phyloP scores from a whole-genome alignment of 768 basidiomycete species.

The Russula brevipes region DNA sequence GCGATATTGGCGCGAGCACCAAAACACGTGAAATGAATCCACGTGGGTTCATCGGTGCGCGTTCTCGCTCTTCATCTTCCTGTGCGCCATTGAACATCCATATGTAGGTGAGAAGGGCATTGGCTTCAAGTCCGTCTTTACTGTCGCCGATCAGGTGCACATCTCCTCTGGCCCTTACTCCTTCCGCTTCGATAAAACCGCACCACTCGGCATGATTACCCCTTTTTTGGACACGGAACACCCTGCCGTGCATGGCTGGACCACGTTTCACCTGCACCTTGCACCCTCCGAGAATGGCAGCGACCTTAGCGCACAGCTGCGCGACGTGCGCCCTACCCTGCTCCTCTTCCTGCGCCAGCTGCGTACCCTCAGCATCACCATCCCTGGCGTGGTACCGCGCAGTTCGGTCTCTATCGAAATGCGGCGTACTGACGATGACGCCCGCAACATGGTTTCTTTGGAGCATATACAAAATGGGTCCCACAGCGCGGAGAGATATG shows the following conservation, averaged over 20 bases:
- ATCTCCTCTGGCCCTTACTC: slow-evolving; percentile 26
- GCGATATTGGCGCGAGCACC: slow-evolving; percentile 29
- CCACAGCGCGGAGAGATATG: slow-evolving; percentile 2
- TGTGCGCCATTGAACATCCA: not conserved
- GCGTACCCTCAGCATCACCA: slow-evolving; percentile 18
- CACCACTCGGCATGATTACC: slow-evolving; percentile 29
- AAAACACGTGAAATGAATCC: slow-evolving; percentile 23
- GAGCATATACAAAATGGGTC: not conserved
- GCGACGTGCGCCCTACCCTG: slow-evolving; percentile 24
- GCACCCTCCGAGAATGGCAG: slow-evolving; percentile 9
- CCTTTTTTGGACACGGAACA: slow-evolving; percentile 16
- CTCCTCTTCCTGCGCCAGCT: slow-evolving; percentile 29
- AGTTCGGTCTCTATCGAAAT: not conserved
- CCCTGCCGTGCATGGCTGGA: slow-evolving; percentile 23
- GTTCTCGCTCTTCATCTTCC: not conserved
- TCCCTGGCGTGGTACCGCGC: not conserved
- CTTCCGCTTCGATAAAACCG: slow-evolving; percentile 26
- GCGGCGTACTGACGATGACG: slow-evolving; percentile 7
- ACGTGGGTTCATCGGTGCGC: slow-evolving; percentile 22
- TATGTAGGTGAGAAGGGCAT: slow-evolving; percentile 31
- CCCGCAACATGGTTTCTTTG: slow-evolving; percentile 2
- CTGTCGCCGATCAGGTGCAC: slow-evolving; percentile 27
- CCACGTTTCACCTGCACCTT: slow-evolving; percentile 26
- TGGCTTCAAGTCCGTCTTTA: slow-evolving; percentile 32
- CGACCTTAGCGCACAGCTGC: slow-evolving; percentile 21